Evolutionary conservation across 78 protist species (phyloP).

Genomic region (Dictyostelium discoideum): DNA sequence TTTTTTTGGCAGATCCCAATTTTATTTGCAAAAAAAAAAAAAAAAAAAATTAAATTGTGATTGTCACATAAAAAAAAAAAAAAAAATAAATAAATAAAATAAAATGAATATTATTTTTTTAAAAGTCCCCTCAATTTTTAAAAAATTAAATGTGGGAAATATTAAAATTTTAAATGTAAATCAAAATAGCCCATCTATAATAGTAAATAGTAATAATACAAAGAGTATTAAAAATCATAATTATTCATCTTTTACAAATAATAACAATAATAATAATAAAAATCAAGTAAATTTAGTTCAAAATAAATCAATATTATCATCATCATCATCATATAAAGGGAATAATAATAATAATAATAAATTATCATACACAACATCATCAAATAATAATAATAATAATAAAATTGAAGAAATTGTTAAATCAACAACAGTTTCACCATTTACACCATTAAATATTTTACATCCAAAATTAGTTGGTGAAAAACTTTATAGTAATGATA

Average conservation of each 20-base stretch:
- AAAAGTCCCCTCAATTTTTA: not conserved
- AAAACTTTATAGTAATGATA: not conserved
- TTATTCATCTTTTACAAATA: not conserved
- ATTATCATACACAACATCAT: conserved; percentile 5
- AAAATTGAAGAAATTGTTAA: not conserved
- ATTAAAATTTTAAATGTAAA: not conserved
- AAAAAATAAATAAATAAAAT: not conserved
- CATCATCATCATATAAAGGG: not conserved
- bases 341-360: too few species aligned
- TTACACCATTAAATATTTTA: conserved; percentile 12
- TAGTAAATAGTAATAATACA: not conserved
- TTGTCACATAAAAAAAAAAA: not conserved
- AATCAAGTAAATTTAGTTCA: not conserved
- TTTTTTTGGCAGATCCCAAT: not conserved
- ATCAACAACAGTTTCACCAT: conserved; percentile 10
- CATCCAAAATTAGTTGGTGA: conserved; percentile 33
- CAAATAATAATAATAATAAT: not conserved
- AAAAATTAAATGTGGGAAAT: not conserved
- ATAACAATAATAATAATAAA: not conserved
- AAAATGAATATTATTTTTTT: not conserved
- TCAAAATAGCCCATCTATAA: not conserved
- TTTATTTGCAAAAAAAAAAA: not conserved
- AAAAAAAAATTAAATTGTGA: too few species aligned
- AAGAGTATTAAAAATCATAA: not conserved
- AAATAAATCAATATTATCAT: not conserved